Evolutionary conservation across 2,329 filamentous ascomycete species (phyloP).

Genomic region (Botryosphaeria dothidea): DNA sequence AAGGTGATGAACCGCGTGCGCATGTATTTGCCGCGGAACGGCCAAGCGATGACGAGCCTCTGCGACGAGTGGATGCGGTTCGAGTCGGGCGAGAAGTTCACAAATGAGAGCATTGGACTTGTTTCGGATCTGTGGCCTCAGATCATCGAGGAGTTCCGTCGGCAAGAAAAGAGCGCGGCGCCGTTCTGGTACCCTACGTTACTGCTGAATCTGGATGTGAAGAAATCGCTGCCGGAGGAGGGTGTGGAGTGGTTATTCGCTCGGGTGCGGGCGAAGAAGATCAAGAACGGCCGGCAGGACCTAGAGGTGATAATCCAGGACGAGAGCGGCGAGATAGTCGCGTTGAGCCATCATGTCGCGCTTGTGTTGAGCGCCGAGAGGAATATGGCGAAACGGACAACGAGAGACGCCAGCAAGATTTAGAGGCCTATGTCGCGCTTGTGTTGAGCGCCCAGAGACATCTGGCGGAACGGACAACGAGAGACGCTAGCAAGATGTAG

Average conservation of each 20-base stretch:
- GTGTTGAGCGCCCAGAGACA: too few species aligned
- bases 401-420: slow-evolving; percentile 25
- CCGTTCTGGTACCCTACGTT: slow-evolving; percentile 76
- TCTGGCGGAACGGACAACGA: too few species aligned
- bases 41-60: slow-evolving; percentile 41
- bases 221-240: slow-evolving; percentile 66
- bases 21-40: slow-evolving; percentile 53
- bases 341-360: slow-evolving; percentile 67
- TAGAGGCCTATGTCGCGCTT: too few species aligned
- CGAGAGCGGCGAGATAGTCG: slow-evolving; percentile 63
- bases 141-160: slow-evolving; percentile 55
- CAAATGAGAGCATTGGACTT: slow-evolving; percentile 63
- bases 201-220: slow-evolving; percentile 73
- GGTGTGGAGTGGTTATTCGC: slow-evolving; percentile 74
- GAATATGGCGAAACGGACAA: slow-evolving; percentile 58
- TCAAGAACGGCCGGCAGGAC: slow-evolving; percentile 73
- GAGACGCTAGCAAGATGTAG: too few species aligned
- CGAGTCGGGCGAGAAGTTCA: slow-evolving; percentile 62
- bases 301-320: slow-evolving; percentile 70
- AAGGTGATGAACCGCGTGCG: slow-evolving; percentile 54
- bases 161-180: slow-evolving; percentile 31
- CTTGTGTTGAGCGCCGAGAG: slow-evolving; percentile 64
- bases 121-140: slow-evolving; percentile 70
- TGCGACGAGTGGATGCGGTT: slow-evolving; percentile 70
- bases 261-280: slow-evolving; percentile 64